Evolutionary conservation across 1,284 basidiomycete genomes (phyloP), one percentile per base, ranked within the genome.

Genomic region (Marasmius sp.): DNA sequence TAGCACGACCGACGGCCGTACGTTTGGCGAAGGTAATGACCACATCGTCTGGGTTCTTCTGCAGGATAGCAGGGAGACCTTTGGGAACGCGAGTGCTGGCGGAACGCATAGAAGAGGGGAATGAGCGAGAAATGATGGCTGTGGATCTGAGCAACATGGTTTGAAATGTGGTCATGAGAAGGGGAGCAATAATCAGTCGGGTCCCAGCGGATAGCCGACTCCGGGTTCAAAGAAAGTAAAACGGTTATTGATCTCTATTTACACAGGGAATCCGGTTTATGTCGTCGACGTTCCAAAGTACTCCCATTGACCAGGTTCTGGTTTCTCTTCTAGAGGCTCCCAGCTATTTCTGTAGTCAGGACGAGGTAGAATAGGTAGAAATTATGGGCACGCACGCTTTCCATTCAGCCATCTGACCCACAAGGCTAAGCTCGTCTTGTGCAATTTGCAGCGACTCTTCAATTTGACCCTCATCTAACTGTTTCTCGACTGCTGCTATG

Each of bases 381-480:
- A 59, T 59, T 36, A 38, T 41, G 62, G 55, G 45, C 57, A 92
- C 94, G 79, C 76, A 99, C 96, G 93, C 86, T 81, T 98, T 97
- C 94, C 94, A 98, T 73, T 97, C 92, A 27, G 90, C 73, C 91
- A 98, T 94, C 79, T 94, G 93, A 43, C 81, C 81, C 1, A 85
- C 92, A 50, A 98, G 79, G 57, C 77, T 81, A 62, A 93, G 79
- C 78, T 99, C 97, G 67, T 93, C 91, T 68, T 89, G 76, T 3
- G 95, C 96, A 77, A 94, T 88, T 69, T 88, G 82, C 65, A 99
- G 70, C 43, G 92, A 85, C 74, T 95, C 86, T 78, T 97, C 94
- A 58, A 95, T 89, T 67, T 93, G 86, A 0, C 92, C 91, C 72
- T 91, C 86, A 50, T 88, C 83, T 57, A 95, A 70, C 73, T 87